These are phyloP conservation scores for Kazachstania kunashirensis DNA, from an alignment of 805 yeast species.

Conservation along the genomic window DNA sequence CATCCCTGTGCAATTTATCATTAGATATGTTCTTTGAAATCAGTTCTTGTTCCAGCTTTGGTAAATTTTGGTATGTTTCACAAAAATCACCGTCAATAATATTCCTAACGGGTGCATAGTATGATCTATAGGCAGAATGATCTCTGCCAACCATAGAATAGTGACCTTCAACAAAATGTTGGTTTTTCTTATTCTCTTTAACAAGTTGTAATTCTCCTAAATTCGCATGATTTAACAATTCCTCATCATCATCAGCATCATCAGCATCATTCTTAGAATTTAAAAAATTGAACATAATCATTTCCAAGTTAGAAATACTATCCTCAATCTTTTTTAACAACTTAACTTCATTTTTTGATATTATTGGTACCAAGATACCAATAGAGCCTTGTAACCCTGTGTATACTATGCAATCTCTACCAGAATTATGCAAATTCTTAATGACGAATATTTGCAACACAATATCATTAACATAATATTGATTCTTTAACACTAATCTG, in stretches of 20 bases:
- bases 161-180: conserved; percentile 18
- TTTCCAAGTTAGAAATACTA: conserved; percentile 11
- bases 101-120: conserved; percentile 67
- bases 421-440: conserved; percentile 29
- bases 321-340: conserved; percentile 49
- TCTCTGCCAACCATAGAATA: conserved; percentile 51
- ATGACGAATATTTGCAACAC: conserved; percentile 49
- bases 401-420: conserved; percentile 56
- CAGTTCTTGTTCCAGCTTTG: conserved; percentile 14
- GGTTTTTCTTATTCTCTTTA: background rate
- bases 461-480: conserved; percentile 62
- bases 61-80: conserved; percentile 40
- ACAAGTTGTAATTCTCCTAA: background rate
- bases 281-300: conserved; percentile 1
- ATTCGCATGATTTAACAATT: conserved; percentile 5
- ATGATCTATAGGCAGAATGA: conserved; percentile 59
- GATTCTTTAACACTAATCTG: conserved; percentile 43
- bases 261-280: conserved; percentile 12
- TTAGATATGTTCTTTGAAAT: conserved; percentile 24
- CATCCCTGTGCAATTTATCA: conserved; percentile 27
- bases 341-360: conserved; percentile 50
- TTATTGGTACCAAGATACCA: conserved; percentile 63
- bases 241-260: conserved; percentile 1
- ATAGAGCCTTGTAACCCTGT: conserved; percentile 75
- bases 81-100: conserved; percentile 85